These are phyloP conservation scores for Chernovozyma sophiae-reginae DNA, from an alignment of 1,139 yeast species.

Conservation along the genomic window DNA sequence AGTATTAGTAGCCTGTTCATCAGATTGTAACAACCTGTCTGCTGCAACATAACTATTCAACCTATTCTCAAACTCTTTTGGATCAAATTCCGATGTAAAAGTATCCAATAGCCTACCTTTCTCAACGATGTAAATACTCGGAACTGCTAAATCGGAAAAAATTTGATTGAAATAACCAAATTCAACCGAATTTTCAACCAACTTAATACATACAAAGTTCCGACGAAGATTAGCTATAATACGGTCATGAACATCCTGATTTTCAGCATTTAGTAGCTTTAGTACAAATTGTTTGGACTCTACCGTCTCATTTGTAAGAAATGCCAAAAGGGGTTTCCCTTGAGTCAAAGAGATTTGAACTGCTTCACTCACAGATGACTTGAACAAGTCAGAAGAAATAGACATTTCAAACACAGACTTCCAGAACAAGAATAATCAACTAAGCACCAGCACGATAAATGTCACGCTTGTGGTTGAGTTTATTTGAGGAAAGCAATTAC, in stretches of 20 bases:
- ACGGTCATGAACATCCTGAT: constrained; percentile 6
- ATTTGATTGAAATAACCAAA: constrained; percentile 47
- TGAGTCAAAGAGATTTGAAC: constrained; percentile 32
- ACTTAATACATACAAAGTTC: constrained; percentile 39
- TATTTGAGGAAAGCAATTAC: no score
- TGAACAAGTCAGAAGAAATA: constrained; percentile 12
- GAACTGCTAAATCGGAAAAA: constrained; percentile 43
- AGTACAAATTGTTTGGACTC: constrained; percentile 22
- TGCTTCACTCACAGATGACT: constrained; percentile 36
- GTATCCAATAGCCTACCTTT: constrained; percentile 44
- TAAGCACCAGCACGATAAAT: no score
- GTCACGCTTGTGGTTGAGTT: no score
- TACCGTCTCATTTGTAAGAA: constrained; percentile 22
- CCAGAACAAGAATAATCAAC: no score
- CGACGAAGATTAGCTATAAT: constrained; percentile 10
- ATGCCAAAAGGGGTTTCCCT: constrained; percentile 40
- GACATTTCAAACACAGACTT: no score
- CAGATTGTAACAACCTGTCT: not conserved
- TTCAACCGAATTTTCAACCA: constrained; percentile 44
- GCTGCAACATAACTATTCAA: constrained; percentile 16
- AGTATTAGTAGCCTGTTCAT: constrained; percentile 1
- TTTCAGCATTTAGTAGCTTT: constrained; percentile 9
- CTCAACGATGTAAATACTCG: constrained; percentile 46
- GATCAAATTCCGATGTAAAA: constrained; percentile 27
- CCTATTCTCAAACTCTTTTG: constrained; percentile 21